A percentile compares a stretch with the other conserved stretches of the same genome.
Conservation (phyloP, 805 yeast genomes). For the Starmerella floricola region DNA sequence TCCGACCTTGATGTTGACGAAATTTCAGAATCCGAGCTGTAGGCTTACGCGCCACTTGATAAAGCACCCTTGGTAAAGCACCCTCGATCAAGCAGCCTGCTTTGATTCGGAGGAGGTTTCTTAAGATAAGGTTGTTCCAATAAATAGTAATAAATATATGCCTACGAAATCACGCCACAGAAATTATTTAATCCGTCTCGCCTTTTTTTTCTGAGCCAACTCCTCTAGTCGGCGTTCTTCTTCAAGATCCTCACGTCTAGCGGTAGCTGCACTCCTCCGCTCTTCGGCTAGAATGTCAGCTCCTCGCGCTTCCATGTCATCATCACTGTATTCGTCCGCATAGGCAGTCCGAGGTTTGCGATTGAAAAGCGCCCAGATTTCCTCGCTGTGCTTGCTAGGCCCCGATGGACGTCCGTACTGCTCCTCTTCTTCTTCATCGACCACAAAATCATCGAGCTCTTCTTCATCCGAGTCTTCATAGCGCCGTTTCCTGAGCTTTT, state of each 20-base stretch:
- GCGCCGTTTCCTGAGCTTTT: conserved; percentile 2
- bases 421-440: conserved; percentile 41
- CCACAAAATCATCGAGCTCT: conserved; percentile 46
- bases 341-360: conserved; percentile 38
- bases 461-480: conserved; percentile 37
- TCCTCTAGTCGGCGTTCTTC: conserved; percentile 45
- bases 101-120: no score
- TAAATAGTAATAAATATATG: not conserved
- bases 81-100: no score
- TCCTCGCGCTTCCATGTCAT: conserved; percentile 92
- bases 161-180: not conserved
- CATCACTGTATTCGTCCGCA: conserved; percentile 37
- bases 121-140: not conserved
- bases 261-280: conserved; percentile 50
- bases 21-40: conserved; percentile 35
- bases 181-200: not conserved
- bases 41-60: not conserved
- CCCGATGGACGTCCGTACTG: conserved; percentile 23
- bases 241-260: conserved; percentile 59
- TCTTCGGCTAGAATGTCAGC: conserved; percentile 81
- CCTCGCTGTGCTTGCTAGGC: conserved; percentile 38
- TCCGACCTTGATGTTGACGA: conserved; percentile 25
- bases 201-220: conserved; percentile 25
- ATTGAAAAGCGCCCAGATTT: conserved; percentile 78
- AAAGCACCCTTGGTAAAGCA: no score